Evolutionary conservation across 306 rosid species (phyloP).

Genomic region (Dalbergia cultrata): DNA sequence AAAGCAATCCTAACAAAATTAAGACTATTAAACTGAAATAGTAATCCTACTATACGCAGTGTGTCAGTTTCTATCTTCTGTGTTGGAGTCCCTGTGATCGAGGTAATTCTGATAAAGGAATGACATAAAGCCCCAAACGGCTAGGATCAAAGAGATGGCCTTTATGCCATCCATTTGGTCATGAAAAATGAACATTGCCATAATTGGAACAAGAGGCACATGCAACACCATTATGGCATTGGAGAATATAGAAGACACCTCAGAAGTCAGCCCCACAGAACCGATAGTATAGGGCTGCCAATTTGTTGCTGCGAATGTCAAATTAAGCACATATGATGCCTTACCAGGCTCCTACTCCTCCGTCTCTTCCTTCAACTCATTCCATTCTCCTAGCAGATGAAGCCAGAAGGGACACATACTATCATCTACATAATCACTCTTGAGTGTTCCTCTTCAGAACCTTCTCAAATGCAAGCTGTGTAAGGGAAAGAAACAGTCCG

Average conservation of each 20-base stretch:
- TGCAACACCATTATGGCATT: constrained; percentile 54
- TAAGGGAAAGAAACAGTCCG: constrained; percentile 54
- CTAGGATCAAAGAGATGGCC: constrained; percentile 54
- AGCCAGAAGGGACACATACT: constrained; percentile 50
- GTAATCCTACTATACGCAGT: too few species aligned
- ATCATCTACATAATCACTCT: constrained; percentile 53
- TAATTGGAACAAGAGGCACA: constrained; percentile 57
- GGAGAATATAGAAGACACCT: constrained; percentile 64
- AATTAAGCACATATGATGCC: constrained; percentile 43
- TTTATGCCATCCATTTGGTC: constrained; percentile 58
- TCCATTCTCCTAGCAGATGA: constrained; percentile 53
- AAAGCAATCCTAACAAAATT: too few species aligned
- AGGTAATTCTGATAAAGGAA: constrained; percentile 57
- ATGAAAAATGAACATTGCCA: constrained; percentile 55
- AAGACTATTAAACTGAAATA: not conserved
- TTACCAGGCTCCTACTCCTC: constrained; percentile 45
- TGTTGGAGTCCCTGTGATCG: constrained; percentile 31
- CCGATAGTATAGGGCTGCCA: constrained; percentile 55
- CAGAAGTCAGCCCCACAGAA: constrained; percentile 52
- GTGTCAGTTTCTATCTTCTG: not conserved
- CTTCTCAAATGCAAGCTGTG: constrained; percentile 51
- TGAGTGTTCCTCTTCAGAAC: constrained; percentile 45
- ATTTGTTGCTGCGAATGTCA: constrained; percentile 50
- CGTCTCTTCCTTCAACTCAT: constrained; percentile 48
- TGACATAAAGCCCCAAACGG: constrained; percentile 63